These are phyloP conservation scores for Inonotus hispidus DNA, from an alignment of 1,284 basidiomycete genomes.

Conservation along the genomic window DNA sequence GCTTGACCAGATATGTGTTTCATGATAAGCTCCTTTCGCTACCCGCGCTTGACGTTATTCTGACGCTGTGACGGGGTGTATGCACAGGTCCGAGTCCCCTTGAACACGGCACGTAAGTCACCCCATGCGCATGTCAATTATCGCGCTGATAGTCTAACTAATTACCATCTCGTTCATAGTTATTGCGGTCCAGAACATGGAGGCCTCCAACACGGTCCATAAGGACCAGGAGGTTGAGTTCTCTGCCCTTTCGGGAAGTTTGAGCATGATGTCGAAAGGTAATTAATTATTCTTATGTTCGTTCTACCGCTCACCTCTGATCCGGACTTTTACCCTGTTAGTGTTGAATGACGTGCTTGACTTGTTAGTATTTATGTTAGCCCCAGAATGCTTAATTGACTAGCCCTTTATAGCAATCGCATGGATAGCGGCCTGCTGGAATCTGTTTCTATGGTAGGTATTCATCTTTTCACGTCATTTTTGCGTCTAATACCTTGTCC, in stretches of 20 bases:
- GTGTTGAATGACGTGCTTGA: constrained; percentile 87
- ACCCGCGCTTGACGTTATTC: constrained; percentile 16
- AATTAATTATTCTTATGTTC: constrained; percentile 14
- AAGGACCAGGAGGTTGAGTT: constrained; percentile 74
- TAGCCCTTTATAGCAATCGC: constrained; percentile 35
- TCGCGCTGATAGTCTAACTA: not conserved
- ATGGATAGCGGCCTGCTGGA: constrained; percentile 82
- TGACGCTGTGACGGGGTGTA: constrained; percentile 20
- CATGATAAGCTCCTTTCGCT: constrained; percentile 47
- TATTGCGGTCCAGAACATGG: constrained; percentile 86
- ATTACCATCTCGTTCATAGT: constrained; percentile 27
- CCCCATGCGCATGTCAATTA: not conserved
- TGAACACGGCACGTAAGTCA: constrained; percentile 79
- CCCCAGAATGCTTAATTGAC: constrained; percentile 3
- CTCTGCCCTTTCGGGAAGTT: constrained; percentile 72
- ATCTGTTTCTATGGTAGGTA: constrained; percentile 49
- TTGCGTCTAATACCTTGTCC: constrained; percentile 2
- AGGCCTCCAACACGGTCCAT: constrained; percentile 59
- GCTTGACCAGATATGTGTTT: constrained; percentile 62
- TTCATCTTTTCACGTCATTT: constrained; percentile 7
- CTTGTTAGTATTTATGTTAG: constrained; percentile 47
- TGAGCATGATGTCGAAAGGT: constrained; percentile 90
- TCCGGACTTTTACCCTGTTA: constrained; percentile 24
- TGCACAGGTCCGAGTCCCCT: constrained; percentile 79
- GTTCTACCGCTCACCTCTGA: not conserved